Evolutionary conservation across 208 protist genomes (phyloP).

Genomic region (Trypanosoma lewisi): DNA sequence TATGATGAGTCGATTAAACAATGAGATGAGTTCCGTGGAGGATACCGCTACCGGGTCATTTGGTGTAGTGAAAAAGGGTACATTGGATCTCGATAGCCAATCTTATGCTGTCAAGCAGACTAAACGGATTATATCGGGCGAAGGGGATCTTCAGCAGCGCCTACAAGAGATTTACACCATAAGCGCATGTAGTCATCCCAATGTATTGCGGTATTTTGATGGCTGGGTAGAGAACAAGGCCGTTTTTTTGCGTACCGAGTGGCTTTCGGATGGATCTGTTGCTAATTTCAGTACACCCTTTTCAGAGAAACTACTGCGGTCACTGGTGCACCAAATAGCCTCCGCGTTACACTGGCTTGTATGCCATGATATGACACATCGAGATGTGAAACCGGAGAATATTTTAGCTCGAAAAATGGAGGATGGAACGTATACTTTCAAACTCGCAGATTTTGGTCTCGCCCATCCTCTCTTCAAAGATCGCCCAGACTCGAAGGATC

Average conservation of each 20-base stretch:
- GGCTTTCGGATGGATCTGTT: slow-evolving; percentile 44
- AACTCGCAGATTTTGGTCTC: slow-evolving; percentile 87
- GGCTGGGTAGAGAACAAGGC: slow-evolving; percentile 82
- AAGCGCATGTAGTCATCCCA: slow-evolving; percentile 59
- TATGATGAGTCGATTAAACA: slow-evolving; percentile 66
- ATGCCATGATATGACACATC: slow-evolving; percentile 67
- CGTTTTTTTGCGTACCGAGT: slow-evolving; percentile 80
- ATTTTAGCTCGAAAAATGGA: slow-evolving; percentile 42
- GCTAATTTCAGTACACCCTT: slow-evolving; percentile 37
- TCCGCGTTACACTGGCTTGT: slow-evolving; percentile 76
- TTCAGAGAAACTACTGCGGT: slow-evolving; percentile 39
- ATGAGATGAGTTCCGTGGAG: slow-evolving; percentile 72
- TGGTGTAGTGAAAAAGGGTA: slow-evolving; percentile 57
- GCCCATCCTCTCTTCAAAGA: slow-evolving; percentile 39
- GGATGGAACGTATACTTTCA: slow-evolving; percentile 49
- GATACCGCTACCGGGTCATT: slow-evolving; percentile 68
- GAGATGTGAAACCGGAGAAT: slow-evolving; percentile 87
- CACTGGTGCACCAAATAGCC: slow-evolving; percentile 66
- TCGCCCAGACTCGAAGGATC: slow-evolving; percentile 35
- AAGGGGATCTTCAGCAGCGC: slow-evolving; percentile 73
- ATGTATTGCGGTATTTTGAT: slow-evolving; percentile 86
- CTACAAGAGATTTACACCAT: slow-evolving; percentile 82
- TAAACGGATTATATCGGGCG: slow-evolving; percentile 62
- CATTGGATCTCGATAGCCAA: slow-evolving; percentile 57
- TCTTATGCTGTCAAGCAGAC: slow-evolving; percentile 83